Evolutionary conservation across 1,139 yeast species (phyloP), one percentile per base, ranked within the genome.

Genomic region (Saccharomyces uvarum): DNA sequence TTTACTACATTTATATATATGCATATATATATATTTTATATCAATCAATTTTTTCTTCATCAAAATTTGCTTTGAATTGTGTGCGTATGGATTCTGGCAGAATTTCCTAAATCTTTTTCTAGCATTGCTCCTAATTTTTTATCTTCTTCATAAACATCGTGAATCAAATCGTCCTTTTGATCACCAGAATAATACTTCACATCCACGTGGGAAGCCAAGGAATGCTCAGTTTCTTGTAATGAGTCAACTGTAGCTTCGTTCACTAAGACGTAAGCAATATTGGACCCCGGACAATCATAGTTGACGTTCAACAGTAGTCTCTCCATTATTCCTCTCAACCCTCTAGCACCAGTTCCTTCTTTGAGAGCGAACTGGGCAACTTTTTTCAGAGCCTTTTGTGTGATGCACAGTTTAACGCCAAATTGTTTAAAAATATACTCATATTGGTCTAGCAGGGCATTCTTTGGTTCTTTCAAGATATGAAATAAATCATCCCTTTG

Each of bases 281-380:
- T 78, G 19, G 80, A 75, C 4, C 75, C 79, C 0, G 84, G 84
- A 58, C 81, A 76, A 50, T 79, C 83, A 63, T 74, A 80, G 62
- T 79, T 80, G 6, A 79, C 80, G 50, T 75, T 73, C 19, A 79
- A 63, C 24, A 80, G 63, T n/a, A 79, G 57, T 50, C 77, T 71
- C 55, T 79, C 83, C 74, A 80, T 70, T 9, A 79, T 75, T 2
- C 79, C 76, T 57, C 81, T 69, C 46, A 80, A 62, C 0, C 83
- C 83, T 60, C 84, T 71, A 0, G 83, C 84, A 26, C 84, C 84
- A 0, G 82, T 79, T 2, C 81, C 80, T 57, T 76, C 79, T 41
- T 67, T 66, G 48, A 77, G 59, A 0, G 83, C 79, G 27, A 75
- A 61, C 33, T 69, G 68, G 0, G 83, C 80, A 16, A 80, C 74